Evolutionary conservation across 768 basidiomycete genomes (phyloP), one percentile per base, ranked within the genome.

Genomic region (Omphalotus guepiniiformis): DNA sequence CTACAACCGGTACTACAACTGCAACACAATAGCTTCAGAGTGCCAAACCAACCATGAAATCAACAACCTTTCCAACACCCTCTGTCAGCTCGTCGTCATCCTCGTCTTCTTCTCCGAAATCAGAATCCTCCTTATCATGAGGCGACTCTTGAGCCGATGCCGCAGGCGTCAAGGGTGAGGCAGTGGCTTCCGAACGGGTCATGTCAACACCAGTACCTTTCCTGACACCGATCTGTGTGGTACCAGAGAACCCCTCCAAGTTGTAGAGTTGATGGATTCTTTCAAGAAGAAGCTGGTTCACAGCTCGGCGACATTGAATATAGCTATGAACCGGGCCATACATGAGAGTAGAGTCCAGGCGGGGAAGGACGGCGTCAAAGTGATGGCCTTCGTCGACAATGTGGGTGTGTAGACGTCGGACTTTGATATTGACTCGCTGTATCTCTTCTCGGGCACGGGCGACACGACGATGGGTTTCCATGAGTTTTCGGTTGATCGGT

Each of bases 401-500:
- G 13, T 18, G 56, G 0, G 63, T 56, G 28, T 51, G 46, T 4
- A 69, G 37, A 0, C 64, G 57, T 1, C 37, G 41, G 2, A 70
- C 57, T 46, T 70, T 69, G 7, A 70, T 47, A 30, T 70, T 64
- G 19, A 63, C 50, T 1, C 60, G 49, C 0, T 25, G 8, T 4
- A 68, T 56, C 46, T 72, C 70, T 35, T 69, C 64, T 3, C 50
- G 29, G 0, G 68, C 65, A 9, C 55, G 55, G 27, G 55, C 39
- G 19, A 69, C 47, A n/a, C 59, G 58, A 40, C 63, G 59, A 40
- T 64, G 53, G 3, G 53, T 51, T 12, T 62, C 58, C 49, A 59
- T 63, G 0, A 59, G 55, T 28, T 56, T 52, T 3, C 65, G 54
- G 12, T 53, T 47, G 0, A 47, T 30, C 0, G 58, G 55, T 2